Evolutionary conservation across 768 basidiomycete species (phyloP).

Genomic region (Mrakia gelida): DNA sequence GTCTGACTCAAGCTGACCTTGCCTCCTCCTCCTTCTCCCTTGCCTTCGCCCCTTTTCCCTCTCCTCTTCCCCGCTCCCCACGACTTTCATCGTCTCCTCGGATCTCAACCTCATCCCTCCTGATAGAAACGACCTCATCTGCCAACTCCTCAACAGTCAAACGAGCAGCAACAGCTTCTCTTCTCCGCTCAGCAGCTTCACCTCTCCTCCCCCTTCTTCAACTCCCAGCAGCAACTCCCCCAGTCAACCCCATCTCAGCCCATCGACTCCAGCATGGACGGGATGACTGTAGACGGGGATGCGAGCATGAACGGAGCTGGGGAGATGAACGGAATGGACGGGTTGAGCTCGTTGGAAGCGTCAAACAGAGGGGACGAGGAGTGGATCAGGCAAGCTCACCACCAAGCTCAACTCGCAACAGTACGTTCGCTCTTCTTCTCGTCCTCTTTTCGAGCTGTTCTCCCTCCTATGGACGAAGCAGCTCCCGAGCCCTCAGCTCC

Average conservation of each 20-base stretch:
- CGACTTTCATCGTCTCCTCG: neutral
- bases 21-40: neutral
- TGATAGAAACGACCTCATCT: conserved; percentile 19
- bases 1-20: conserved; percentile 1
- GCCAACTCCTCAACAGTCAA: neutral
- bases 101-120: too few species aligned
- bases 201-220: conserved; percentile 14
- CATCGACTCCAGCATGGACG: neutral
- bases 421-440: neutral
- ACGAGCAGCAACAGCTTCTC: conserved; percentile 1
- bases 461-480: neutral
- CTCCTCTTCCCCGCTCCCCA: neutral
- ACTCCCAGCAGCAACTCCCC: conserved; percentile 1
- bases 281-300: neutral
- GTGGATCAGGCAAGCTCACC: neutral
- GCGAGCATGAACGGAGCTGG: neutral
- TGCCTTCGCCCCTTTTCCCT: neutral
- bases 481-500: neutral
- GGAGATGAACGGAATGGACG: conserved; percentile 4
- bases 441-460: neutral
- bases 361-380: neutral
- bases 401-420: neutral
- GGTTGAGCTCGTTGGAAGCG: conserved; percentile 1
- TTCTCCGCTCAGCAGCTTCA: conserved; percentile 4
- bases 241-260: neutral